Base-by-base conservation (phyloP, 140 eudicot species). In the Anethum foeniculum region DNA sequence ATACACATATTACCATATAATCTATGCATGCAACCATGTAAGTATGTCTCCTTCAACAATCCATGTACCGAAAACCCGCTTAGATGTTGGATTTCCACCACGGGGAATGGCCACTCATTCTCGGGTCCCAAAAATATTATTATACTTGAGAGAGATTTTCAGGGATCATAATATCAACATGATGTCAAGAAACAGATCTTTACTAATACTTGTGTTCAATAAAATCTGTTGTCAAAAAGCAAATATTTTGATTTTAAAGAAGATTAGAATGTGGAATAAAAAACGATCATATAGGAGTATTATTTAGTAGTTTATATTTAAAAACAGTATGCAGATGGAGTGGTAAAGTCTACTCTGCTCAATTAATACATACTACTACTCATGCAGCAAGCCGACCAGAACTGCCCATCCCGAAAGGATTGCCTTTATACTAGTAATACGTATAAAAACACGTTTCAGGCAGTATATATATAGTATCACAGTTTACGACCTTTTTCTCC, bases 31-130 rank as follows among this genome's bases (percentile, higher is more conserved):
- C 3, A 47, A 47, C 52, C 12, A 12, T 47, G 52, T 47, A 47
- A 47, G 16, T 2, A 47, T 47, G 52, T 47, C 52, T 47, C 52
- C 52, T 47, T 47, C 32, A 1, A 54, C 7, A 27, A 65, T 65
- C 73, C 25, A 8, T 69, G 44, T 15, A 68, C 44, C 0, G n/a
- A 68, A 68, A 69, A 32, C 46, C 75, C 44, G 75, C 46, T 1
- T 32, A 32, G n/a, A 69, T 69, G 75, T 32, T 69, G 75, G 75
- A 69, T 69, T 28, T 69, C 2, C 44, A 69, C 69, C 69, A 25
- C 27, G 18, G 69, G 69, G 27, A 60, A 8, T 60, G 7, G 68
- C 43, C 41, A 5, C 75, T 5, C 46, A 28, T 69, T 9, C 32
- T 32, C 75, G 32, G 19, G n/a, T 69, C 44, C 75, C 75, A 5